Conservation (phyloP, 2,329 filamentous ascomycete genomes). For the Nothophaeocryptopus gaeumannii region DNA sequence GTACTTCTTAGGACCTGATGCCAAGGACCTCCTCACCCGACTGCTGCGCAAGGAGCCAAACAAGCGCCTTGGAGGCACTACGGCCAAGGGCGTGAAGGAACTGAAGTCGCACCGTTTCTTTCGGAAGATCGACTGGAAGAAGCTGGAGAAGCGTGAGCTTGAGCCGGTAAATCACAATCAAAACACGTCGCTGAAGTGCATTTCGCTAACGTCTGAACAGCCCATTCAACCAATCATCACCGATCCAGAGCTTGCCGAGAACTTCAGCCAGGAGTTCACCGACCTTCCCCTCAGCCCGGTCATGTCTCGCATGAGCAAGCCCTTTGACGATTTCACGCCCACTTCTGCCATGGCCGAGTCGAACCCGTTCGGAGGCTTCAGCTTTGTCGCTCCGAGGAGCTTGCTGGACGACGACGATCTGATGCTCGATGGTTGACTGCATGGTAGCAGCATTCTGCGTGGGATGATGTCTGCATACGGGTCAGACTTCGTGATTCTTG, state of each 20-base stretch:
- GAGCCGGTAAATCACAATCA: constrained; percentile 52
- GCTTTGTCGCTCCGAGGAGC: constrained; percentile 53
- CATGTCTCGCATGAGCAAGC: constrained; percentile 35
- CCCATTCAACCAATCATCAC: constrained; percentile 93
- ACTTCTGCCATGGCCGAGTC: constrained; percentile 29
- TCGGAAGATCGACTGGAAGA: constrained; percentile 92
- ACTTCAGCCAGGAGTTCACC: constrained; percentile 92
- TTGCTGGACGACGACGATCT: constrained; percentile 43
- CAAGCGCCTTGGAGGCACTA: constrained; percentile 83
- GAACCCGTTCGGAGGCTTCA: constrained; percentile 54
- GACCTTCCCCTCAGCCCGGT: constrained; percentile 76
- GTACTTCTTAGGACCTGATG: constrained; percentile 86
- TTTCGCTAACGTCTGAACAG: constrained; percentile 12
- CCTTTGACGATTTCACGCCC: constrained; percentile 22
- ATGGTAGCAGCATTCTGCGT: constrained; percentile 8
- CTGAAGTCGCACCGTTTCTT: constrained; percentile 97
- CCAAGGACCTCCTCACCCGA: constrained; percentile 88
- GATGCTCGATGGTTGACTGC: constrained; percentile 35
- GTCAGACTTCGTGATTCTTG: no score
- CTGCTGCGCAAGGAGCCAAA: constrained; percentile 87
- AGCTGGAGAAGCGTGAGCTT: constrained; percentile 75
- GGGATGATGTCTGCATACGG: no score
- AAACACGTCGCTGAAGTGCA: neutral
- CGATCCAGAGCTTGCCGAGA: constrained; percentile 92
- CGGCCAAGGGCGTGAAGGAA: constrained; percentile 79